Conservation (phyloP, 2,329 filamentous ascomycete genomes). For the Aspergillus sclerotialis region DNA sequence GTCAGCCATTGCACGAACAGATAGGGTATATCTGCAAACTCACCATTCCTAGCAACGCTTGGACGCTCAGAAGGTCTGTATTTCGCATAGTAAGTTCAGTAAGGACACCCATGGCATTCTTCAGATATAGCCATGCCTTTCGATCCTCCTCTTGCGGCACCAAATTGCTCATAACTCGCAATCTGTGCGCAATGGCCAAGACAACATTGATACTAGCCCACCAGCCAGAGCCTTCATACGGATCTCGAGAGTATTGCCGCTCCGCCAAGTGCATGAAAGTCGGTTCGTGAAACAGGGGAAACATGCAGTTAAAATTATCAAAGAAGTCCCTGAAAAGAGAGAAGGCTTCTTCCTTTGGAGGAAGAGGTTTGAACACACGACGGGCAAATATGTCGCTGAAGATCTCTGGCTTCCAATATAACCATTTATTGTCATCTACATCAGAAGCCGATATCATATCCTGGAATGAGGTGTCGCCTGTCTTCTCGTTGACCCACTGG, state of each 20-base stretch:
- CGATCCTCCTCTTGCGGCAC: conserved; percentile 86
- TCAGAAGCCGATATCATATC: conserved; percentile 90
- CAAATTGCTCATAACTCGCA: conserved; percentile 92
- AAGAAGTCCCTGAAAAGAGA: conserved; percentile 91
- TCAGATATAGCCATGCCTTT: conserved; percentile 90
- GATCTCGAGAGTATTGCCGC: conserved; percentile 83
- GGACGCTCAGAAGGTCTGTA: conserved; percentile 88
- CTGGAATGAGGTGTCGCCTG: conserved; percentile 90
- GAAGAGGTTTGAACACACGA: conserved; percentile 73
- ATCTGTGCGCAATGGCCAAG: conserved; percentile 82
- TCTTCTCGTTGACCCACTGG: conserved; percentile 97
- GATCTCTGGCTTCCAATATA: conserved; percentile 96
- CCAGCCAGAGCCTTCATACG: conserved; percentile 93
- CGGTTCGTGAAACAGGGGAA: conserved; percentile 92
- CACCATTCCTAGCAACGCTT: conserved; percentile 84
- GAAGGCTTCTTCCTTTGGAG: conserved; percentile 77
- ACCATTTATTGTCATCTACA: conserved; percentile 90
- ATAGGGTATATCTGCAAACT: conserved; percentile 10
- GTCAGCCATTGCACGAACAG: conserved; percentile 5
- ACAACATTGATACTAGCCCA: conserved; percentile 96
- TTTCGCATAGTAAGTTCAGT: conserved; percentile 93
- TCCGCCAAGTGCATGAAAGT: conserved; percentile 98
- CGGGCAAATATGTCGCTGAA: conserved; percentile 88
- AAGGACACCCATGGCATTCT: conserved; percentile 92
- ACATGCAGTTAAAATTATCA: conserved; percentile 98